Evolutionary conservation across 768 basidiomycete species (phyloP), one percentile per base, ranked within the genome.

Genomic region (Auriculariales sp.): DNA sequence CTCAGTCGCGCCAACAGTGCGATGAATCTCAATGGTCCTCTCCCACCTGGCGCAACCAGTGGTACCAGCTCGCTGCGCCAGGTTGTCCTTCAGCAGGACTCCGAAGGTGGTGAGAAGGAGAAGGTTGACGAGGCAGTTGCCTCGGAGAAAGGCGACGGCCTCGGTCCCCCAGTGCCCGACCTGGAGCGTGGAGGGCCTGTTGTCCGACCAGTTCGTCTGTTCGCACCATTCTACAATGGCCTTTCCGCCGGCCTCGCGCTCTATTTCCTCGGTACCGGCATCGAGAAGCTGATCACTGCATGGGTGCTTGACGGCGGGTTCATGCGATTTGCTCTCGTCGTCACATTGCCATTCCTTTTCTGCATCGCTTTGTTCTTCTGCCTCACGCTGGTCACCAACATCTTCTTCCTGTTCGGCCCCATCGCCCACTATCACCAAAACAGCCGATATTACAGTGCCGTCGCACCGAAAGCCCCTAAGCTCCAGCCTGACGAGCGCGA

Each of bases 401-500:
- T 55, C 33, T 54, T 45, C 28, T 53, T 54, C 50, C 30, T 39
- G 14, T 49, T 90, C 52, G 89, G 89, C 24, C 89, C 89, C 17
- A 81, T 92, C 42, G 78, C 87, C 4, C 89, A 91, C 55, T 87
- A 77, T 61, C 78, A 51, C 33, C 53, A 60, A 24, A 62, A 61
- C 27, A 61, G 59, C 0, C 51, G 49, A 10, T 64, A 59, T 51
- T 64, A 54, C 53, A 55, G 53, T 17, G 54, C 46, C 30, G 42
- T 55, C 33, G 27, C 46, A 6, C 46, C 53, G 3, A 51, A 49
- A 35, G 28, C 19, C 10, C 22, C 28, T n/a, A 31, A 45, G 35
- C 35, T 49, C 44, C 85, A 59, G 79, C 62, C 66, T 2, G 64
- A 75, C 15, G 77, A 79, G 59, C 85, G 83, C 1, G 32, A 46